Evolutionary conservation across 768 basidiomycete species (phyloP).

Genomic region (Russula dissimulans): DNA sequence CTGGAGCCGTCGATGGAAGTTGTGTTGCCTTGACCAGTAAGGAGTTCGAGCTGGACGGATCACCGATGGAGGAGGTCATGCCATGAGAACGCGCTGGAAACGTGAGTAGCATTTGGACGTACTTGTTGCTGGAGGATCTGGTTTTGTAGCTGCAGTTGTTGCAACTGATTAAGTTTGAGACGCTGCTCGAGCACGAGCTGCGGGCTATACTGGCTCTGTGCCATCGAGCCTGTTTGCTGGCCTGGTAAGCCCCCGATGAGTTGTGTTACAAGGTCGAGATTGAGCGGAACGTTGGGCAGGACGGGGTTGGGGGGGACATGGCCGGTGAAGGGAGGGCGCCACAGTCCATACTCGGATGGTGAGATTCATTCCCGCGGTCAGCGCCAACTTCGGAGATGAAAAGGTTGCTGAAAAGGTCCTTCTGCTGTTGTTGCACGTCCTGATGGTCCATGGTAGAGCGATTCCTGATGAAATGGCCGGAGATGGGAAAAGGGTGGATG

Average conservation of each 20-base stretch:
- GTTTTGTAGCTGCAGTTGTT: slow-evolving; percentile 68
- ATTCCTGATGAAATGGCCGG: not conserved
- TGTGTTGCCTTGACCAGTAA: slow-evolving; percentile 29
- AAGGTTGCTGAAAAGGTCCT: slow-evolving; percentile 26
- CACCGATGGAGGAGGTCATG: not conserved
- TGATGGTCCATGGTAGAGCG: slow-evolving; percentile 15
- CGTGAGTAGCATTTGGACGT: slow-evolving; percentile 20
- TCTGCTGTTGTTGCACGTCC: slow-evolving; percentile 20
- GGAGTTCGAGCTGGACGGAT: slow-evolving; percentile 24
- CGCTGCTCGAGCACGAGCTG: slow-evolving; percentile 64
- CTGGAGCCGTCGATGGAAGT: slow-evolving; percentile 24
- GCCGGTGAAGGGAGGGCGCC: slow-evolving; percentile 16
- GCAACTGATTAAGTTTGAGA: slow-evolving; percentile 67
- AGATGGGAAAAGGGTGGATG: not conserved
- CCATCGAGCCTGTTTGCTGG: slow-evolving; percentile 18
- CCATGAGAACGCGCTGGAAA: not conserved
- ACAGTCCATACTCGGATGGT: slow-evolving; percentile 15
- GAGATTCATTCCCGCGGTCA: slow-evolving; percentile 19
- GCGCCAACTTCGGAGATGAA: slow-evolving; percentile 20
- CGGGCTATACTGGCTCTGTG: slow-evolving; percentile 28
- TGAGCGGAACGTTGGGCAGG: slow-evolving; percentile 25
- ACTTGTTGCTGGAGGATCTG: slow-evolving; percentile 91
- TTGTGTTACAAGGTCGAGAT: slow-evolving; percentile 42
- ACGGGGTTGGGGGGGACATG: slow-evolving; percentile 15
- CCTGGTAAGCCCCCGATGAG: slow-evolving; percentile 40